A percentile compares a stretch with the other conserved stretches of the same genome.
Evolutionary conservation across 257 asterid species (phyloP).

Genomic region (Fraxinus quadrangulata): DNA sequence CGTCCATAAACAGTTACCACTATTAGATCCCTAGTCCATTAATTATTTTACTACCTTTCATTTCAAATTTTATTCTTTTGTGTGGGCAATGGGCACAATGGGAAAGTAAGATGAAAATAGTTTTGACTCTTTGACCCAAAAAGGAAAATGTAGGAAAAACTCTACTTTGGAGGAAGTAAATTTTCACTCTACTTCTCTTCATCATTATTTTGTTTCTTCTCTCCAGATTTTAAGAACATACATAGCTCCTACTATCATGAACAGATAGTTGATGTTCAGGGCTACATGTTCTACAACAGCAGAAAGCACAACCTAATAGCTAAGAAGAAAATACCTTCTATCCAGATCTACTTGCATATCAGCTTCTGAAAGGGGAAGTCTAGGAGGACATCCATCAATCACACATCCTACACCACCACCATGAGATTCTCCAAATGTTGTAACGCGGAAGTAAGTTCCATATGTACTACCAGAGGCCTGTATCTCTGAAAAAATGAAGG

Average conservation of each 20-base stretch:
- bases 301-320: constrained; percentile 20
- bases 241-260: neutral
- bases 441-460: constrained; percentile 84
- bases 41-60: neutral
- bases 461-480: constrained; percentile 74
- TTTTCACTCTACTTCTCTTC: neutral
- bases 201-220: neutral
- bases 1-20: constrained; percentile 10
- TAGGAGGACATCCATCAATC: constrained; percentile 98
- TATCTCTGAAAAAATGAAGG: constrained; percentile 44
- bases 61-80: neutral
- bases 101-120: neutral
- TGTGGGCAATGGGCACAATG: neutral
- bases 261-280: neutral
- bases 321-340: constrained; percentile 59
- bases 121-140: neutral
- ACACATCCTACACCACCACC: constrained; percentile 99
- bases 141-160: neutral
- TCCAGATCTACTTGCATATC: constrained; percentile 96
- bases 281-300: neutral
- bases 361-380: constrained; percentile 86
- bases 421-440: constrained; percentile 98
- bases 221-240: neutral
- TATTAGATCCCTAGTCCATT: constrained; percentile 12
- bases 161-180: neutral